Evolutionary conservation across 306 rosid genomes (phyloP), one percentile per base, ranked within the genome.

Genomic region (Dryas alaskensis): DNA sequence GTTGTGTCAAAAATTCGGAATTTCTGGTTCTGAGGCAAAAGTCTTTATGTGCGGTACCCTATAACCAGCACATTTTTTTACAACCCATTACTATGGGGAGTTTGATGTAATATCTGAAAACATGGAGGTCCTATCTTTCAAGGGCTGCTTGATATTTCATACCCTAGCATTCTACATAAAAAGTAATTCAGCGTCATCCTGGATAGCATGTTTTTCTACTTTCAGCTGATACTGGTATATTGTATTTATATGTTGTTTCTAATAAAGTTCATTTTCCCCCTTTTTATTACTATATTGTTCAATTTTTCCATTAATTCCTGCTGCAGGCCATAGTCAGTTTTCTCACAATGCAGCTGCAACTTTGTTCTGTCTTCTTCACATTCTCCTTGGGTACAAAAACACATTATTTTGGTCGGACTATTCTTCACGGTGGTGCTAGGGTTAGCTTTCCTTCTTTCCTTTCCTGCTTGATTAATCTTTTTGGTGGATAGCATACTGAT

Each of bases 401-500:
- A 54, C 98, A 94, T 83, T 94, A 94, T 81, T 94, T 94, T 80
- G 98, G 97, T 14, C 89, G 97, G 77, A 91, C 98, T 49, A 88
- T 94, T 81, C 97, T 91, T 80, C 98, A 94, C 76, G 98, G 98
- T 22, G 98, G 98, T 84, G 98, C 98, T 55, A 87, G 88, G 97
- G 98, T 91, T 72, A 60, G 94, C 82, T 68, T 45, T 52, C 40
- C 69, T 66, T 43, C 50, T 70, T 43, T 71, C 57, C 39, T 63
- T 67, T 80, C 46, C 11, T 60, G 19, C 14, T 65, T 13, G 37
- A 27, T 75, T 66, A 46, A 17, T 65, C 13, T 48, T 39, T 47
- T 47, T 13, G 10, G 12, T 7, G 11, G 47, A 31, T 14, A 25
- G 31, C 50, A 46, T 84, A 73, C 73, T 72, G 12, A 46, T 47